Conservation (phyloP, 2,329 filamentous ascomycete species). For the Sphaerulina populicola region DNA sequence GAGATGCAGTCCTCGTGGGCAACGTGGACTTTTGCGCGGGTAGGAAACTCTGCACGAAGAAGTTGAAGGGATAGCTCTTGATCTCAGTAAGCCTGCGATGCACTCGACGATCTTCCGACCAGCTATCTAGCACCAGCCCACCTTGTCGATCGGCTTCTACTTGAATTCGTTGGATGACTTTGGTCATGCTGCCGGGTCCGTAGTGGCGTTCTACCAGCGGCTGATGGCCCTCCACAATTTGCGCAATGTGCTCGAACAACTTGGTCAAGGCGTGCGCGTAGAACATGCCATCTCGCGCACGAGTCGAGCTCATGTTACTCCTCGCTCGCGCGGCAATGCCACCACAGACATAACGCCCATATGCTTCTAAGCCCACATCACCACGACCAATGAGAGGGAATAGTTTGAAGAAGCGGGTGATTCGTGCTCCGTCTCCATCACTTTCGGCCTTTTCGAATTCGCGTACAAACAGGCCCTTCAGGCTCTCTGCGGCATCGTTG, state of each 20-base stretch:
- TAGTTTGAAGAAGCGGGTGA: constrained; percentile 95
- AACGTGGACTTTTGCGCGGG: constrained; percentile 60
- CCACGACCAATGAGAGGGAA: constrained; percentile 88
- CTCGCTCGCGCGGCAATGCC: constrained; percentile 81
- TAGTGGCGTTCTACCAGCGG: constrained; percentile 90
- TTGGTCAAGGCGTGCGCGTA: constrained; percentile 85
- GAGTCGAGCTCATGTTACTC: constrained; percentile 61
- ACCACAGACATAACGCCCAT: constrained; percentile 91
- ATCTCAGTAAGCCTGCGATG: constrained; percentile 85
- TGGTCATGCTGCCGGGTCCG: constrained; percentile 83
- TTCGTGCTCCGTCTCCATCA: constrained; percentile 77
- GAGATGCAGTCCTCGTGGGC: constrained; percentile 58
- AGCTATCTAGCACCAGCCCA: constrained; percentile 90
- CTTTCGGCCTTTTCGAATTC: constrained; percentile 90
- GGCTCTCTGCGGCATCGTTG: constrained; percentile 74
- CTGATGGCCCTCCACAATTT: constrained; percentile 89
- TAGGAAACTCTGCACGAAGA: constrained; percentile 88
- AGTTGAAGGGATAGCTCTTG: constrained; percentile 96
- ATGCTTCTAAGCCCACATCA: constrained; percentile 85
- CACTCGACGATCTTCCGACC: constrained; percentile 79
- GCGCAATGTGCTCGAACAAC: constrained; percentile 93
- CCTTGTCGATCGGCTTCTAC: constrained; percentile 93
- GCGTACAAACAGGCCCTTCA: constrained; percentile 81
- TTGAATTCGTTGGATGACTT: constrained; percentile 85
- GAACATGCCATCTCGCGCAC: constrained; percentile 71